A percentile compares a stretch with the other conserved stretches of the same genome.
Conservation (phyloP, 495 filamentous ascomycete species). For the Venustampulla echinocandica region DNA sequence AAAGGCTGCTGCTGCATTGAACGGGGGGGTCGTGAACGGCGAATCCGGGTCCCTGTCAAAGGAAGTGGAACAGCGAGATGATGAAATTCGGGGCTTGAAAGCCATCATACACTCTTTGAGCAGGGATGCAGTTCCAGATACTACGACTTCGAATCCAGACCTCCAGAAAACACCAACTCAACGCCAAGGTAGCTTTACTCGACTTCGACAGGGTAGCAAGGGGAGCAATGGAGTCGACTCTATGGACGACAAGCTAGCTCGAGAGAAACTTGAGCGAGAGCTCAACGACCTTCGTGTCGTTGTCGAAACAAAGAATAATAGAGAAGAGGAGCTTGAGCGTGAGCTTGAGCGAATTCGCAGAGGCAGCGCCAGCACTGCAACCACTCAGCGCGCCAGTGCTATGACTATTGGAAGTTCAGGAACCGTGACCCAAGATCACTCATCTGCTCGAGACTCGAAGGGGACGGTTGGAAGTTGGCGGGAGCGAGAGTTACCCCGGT, state of each 20-base stretch:
- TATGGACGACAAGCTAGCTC: slow-evolving; percentile 43
- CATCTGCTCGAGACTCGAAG: slow-evolving; percentile 49
- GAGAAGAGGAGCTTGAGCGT: slow-evolving; percentile 86
- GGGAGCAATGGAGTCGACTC: slow-evolving; percentile 39
- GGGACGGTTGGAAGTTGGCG: slow-evolving; percentile 45
- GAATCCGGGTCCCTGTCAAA: slow-evolving; percentile 35
- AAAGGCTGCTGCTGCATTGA: slow-evolving; percentile 59
- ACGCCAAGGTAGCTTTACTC: slow-evolving; percentile 30
- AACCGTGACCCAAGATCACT: slow-evolving; percentile 39
- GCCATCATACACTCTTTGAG: slow-evolving; percentile 96
- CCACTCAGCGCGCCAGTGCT: slow-evolving; percentile 36
- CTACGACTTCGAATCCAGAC: slow-evolving; percentile 25
- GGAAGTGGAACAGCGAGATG: slow-evolving; percentile 88
- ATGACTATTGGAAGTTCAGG: slow-evolving; percentile 42
- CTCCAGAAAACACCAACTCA: slow-evolving; percentile 35
- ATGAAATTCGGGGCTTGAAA: slow-evolving; percentile 93
- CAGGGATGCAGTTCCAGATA: slow-evolving; percentile 39
- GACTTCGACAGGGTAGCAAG: slow-evolving; percentile 24
- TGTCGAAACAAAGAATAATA: slow-evolving; percentile 58
- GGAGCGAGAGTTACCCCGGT: slow-evolving; percentile 26
- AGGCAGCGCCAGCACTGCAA: slow-evolving; percentile 23
- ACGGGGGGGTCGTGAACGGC: slow-evolving; percentile 22
- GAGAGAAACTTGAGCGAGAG: slow-evolving; percentile 65
- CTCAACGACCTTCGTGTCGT: slow-evolving; percentile 63
- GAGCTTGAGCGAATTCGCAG: slow-evolving; percentile 64